Percentiles rank a stretch among this genome's conserved stretches.
Evolutionary conservation across 2,329 filamentous ascomycete species (phyloP).

Genomic region (Colletotrichum navitas): DNA sequence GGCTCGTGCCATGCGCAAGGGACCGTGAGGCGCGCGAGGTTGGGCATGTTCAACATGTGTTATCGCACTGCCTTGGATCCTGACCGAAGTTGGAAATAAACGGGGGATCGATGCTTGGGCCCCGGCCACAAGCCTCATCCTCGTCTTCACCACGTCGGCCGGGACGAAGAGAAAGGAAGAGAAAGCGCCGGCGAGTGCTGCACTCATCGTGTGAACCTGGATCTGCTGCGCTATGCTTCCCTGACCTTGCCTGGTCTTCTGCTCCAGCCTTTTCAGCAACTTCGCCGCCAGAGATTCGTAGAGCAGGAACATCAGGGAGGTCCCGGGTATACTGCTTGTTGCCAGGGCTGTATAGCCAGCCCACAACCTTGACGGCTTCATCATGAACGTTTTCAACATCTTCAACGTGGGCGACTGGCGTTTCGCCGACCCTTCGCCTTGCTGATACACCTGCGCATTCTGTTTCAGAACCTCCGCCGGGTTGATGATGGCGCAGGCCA

Average conservation of each 20-base stretch:
- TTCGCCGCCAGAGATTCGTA: slow-evolving; percentile 14
- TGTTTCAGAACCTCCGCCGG: slow-evolving; percentile 44
- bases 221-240: not conserved
- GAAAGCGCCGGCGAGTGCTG: slow-evolving; percentile 33
- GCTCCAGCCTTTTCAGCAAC: not conserved
- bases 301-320: slow-evolving; percentile 9
- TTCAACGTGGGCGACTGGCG: slow-evolving; percentile 9
- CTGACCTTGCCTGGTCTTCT: not conserved
- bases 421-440: not conserved
- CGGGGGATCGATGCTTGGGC: no score
- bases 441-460: slow-evolving; percentile 43
- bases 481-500: slow-evolving; percentile 42
- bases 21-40: not conserved
- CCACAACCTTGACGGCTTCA: slow-evolving; percentile 10
- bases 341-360: slow-evolving; percentile 24
- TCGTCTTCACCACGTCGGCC: slow-evolving; percentile 43
- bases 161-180: slow-evolving; percentile 41
- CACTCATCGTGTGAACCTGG: slow-evolving; percentile 24
- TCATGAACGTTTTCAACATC: slow-evolving; percentile 10
- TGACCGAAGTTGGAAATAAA: not conserved
- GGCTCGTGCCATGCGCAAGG: not conserved
- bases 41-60: not conserved
- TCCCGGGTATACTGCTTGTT: slow-evolving; percentile 8
- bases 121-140: slow-evolving; percentile 43
- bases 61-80: not conserved